phyloP scores from a whole-genome alignment of 2,329 filamentous ascomycete species.

The Aspergillus vadensis region DNA sequence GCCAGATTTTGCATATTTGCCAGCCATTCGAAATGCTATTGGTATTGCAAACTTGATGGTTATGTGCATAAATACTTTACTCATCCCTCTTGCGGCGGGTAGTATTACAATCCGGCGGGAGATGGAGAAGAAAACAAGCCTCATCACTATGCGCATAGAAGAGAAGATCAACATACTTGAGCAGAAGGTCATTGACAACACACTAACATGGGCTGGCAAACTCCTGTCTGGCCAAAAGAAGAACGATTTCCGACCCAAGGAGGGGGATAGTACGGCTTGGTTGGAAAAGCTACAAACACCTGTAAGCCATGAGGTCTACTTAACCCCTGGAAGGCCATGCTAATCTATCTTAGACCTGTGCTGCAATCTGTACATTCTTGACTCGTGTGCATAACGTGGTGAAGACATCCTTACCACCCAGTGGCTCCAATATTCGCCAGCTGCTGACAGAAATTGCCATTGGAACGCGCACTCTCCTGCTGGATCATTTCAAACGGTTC shows the following conservation, averaged over 20 bases:
- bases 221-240: conserved; percentile 79
- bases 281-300: conserved; percentile 80
- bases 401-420: conserved; percentile 61
- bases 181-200: conserved; percentile 70
- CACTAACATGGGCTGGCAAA: conserved; percentile 73
- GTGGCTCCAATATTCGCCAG: conserved; percentile 75
- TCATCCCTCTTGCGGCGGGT: conserved; percentile 83
- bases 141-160: conserved; percentile 76
- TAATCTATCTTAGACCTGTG: conserved; percentile 62
- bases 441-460: conserved; percentile 84
- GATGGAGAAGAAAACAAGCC: conserved; percentile 79
- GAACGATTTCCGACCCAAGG: conserved; percentile 84
- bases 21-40: conserved; percentile 75
- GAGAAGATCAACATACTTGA: conserved; percentile 75
- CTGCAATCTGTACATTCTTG: conserved; percentile 78
- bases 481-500: conserved; percentile 95
- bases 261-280: conserved; percentile 62
- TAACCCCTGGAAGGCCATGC: background rate
- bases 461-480: conserved; percentile 73
- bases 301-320: conserved; percentile 30
- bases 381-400: conserved; percentile 65
- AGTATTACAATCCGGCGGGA: conserved; percentile 88
- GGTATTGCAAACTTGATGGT: conserved; percentile 92
- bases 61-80: conserved; percentile 84
- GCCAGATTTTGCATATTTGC: conserved; percentile 83